Conservation (phyloP, 768 basidiomycete species). For the Leccinum ochraceum region DNA sequence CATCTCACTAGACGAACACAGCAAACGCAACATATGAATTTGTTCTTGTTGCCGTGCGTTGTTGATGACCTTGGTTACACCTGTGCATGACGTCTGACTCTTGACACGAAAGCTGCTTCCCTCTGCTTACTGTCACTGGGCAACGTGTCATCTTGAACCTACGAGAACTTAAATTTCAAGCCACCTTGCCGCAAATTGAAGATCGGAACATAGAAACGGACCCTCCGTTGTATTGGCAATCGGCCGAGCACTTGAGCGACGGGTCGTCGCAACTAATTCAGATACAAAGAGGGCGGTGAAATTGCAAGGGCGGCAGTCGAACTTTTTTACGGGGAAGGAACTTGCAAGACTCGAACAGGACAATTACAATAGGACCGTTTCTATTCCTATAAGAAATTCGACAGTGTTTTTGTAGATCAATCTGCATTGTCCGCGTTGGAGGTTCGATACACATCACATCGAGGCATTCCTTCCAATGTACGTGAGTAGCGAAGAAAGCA, state of each 20-base stretch:
- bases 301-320: neutral
- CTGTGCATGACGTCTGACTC: neutral
- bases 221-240: neutral
- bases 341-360: neutral
- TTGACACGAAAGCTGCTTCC: constrained; percentile 2
- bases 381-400: neutral
- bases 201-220: neutral
- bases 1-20: neutral
- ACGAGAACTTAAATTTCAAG: neutral
- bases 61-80: neutral
- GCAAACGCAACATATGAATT: neutral
- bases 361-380: neutral
- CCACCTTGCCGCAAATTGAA: neutral
- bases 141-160: constrained; percentile 22
- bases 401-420: neutral
- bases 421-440: neutral
- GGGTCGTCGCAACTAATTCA: neutral
- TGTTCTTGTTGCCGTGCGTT: constrained; percentile 2
- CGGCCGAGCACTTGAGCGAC: neutral
- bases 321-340: neutral
- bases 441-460: neutral
- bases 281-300: neutral
- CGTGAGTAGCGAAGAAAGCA: neutral
- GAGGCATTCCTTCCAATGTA: neutral
- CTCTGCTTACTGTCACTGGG: constrained; percentile 11